Base-by-base conservation (phyloP, 352 stramenopile genomes). In the Aphanomyces cochlioides region DNA sequence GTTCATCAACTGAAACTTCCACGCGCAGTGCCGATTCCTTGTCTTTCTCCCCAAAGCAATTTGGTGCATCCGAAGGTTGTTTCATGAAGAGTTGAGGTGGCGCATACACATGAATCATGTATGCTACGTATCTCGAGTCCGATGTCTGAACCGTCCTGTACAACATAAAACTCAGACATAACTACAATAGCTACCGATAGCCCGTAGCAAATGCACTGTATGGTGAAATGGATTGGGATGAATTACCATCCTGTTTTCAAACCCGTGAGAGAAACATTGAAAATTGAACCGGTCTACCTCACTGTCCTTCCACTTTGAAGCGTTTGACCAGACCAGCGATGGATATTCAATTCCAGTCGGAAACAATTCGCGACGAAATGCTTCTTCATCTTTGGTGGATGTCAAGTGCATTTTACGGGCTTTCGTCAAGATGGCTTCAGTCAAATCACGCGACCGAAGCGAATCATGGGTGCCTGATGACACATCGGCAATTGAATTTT, bases 391-490 rank as follows among this genome's bases (percentile, higher is more conserved):
- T 12, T 61, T 37, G 7, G 54, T 13, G 7, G 13, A 37, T 37
- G 5, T 3, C 19, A 12, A 37, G 13, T 28, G 15, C 54, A 37
- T 61, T 6, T 19, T 17, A 12, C 1, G 39, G 28, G 54, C 54
- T 39, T 61, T 39, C 1, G n/a, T n/a, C 6, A 61, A n/a, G 17
- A 61, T 37, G 1, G 54, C 39, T n/a, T 61, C 54, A 37, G 43
- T 39, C 5, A 61, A 61, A 37, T 39, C 54, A 7, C 54, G 54
- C 54, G 54, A 37, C 37, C 64, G 64, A 13, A 53, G 17, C 36
- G 47, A 59, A n/a, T 70, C 64, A 36, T 61, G 64, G 7, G 64
- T 63, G 39, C 64, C 64, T 70, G 47, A 5, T 28, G 54, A 5
- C 34, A 15, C 47, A 61, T 56, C 1, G 47, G 37, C 1, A 56